Percentiles rank a stretch among this genome's conserved stretches.
Conservation (phyloP, 352 stramenopile genomes). For the Salisapilia sapeloensis region DNA sequence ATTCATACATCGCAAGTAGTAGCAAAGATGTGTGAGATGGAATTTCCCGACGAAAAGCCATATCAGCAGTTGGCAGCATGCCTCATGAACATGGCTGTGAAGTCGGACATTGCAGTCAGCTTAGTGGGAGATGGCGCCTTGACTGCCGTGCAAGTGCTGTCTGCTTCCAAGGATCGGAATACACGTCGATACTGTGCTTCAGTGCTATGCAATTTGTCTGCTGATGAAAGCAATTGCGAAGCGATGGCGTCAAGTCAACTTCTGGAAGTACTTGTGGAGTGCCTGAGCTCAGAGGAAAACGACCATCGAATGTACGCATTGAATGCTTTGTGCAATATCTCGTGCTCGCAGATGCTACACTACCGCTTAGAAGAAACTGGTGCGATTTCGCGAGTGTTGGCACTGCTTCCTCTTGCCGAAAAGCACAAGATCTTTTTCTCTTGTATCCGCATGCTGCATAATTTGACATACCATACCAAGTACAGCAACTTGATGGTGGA, state of each 20-base stretch:
- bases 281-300: constrained; percentile 21
- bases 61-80: constrained; percentile 52
- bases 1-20: constrained; percentile 74
- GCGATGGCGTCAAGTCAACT: constrained; percentile 47
- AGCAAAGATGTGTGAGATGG: constrained; percentile 72
- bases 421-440: constrained; percentile 32
- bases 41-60: constrained; percentile 70
- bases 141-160: constrained; percentile 43
- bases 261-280: constrained; percentile 47
- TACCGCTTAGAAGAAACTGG: constrained; percentile 51
- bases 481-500: constrained; percentile 39
- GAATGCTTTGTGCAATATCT: constrained; percentile 69
- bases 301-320: constrained; percentile 56
- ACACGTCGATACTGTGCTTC: constrained; percentile 57
- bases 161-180: constrained; percentile 46
- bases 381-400: constrained; percentile 25
- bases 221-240: constrained; percentile 50
- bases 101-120: constrained; percentile 26
- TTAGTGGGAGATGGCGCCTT: constrained; percentile 54
- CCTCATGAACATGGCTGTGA: constrained; percentile 54
- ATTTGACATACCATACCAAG: constrained; percentile 43
- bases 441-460: constrained; percentile 48
- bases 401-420: constrained; percentile 20
- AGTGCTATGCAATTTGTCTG: constrained; percentile 53
- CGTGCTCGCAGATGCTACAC: constrained; percentile 33